Percentiles rank a stretch among this genome's conserved stretches.
Evolutionary conservation across 257 asterid genomes (phyloP).

Genomic region (Catharanthus roseus): DNA sequence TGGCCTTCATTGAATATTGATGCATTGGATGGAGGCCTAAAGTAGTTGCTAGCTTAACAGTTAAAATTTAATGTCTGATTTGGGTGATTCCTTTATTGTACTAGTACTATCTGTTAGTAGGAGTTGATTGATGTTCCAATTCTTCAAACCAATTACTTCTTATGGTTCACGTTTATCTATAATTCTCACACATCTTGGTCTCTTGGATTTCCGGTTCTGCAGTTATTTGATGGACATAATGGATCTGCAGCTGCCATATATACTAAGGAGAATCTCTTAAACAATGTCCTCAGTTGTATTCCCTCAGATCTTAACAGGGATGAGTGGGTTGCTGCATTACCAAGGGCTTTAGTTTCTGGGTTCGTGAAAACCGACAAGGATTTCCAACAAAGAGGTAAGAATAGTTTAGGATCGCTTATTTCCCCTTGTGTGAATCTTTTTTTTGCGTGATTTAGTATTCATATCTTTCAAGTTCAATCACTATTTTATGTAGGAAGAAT

Average conservation of each 20-base stretch:
- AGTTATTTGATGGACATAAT: conserved; percentile 97
- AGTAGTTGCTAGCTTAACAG: background rate
- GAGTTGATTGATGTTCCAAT: background rate
- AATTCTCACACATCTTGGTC: conserved; percentile 10
- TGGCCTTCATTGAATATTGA: background rate
- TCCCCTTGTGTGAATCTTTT: background rate
- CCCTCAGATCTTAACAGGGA: conserved; percentile 83
- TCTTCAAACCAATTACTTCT: background rate
- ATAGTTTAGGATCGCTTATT: background rate
- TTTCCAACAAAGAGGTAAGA: conserved; percentile 86
- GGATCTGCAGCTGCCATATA: conserved; percentile 98
- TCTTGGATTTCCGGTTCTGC: conserved; percentile 19
- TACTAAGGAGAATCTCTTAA: conserved; percentile 79
- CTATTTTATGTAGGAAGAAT: background rate
- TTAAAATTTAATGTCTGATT: background rate
- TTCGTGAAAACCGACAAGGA: conserved; percentile 95
- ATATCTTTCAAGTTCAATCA: background rate
- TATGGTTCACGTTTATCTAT: background rate
- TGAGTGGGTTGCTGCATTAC: conserved; percentile 85
- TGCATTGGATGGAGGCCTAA: background rate
- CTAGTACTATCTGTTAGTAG: background rate
- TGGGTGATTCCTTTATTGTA: background rate
- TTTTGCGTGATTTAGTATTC: background rate
- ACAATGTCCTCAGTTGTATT: conserved; percentile 71
- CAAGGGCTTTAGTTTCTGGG: conserved; percentile 95